Evolutionary conservation across 176 grass and related monocot species (phyloP), one percentile per base, ranked within the genome.

Genomic region (Phoenix dactylifera): DNA sequence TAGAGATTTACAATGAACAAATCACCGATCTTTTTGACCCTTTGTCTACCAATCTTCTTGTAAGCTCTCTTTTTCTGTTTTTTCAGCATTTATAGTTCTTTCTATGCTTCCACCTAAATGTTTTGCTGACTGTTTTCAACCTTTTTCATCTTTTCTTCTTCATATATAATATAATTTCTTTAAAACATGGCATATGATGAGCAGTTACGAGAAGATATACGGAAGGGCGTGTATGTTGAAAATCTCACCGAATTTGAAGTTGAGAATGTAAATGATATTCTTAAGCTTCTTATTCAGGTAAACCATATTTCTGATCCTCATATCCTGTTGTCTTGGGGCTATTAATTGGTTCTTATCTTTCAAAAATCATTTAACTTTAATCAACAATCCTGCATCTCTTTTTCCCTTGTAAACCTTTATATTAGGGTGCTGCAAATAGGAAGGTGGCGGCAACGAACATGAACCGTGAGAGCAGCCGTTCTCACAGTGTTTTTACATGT

Each of bases 1-100:
- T 97, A 15, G 87, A 97, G 76, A 97, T 97, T 74, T 97, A 97
- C 77, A 97, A 97, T 55, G 93, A 97, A 76, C 93, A 97, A 71
- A 97, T 97, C 50, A 97, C 84, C 49, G 93, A 97, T 77, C 93
- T 97, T 78, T 81, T 97, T 55, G 93, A 97, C 56, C 84, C 87
- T 76, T 83, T 81, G 29, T 82, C 76, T 18, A 81, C 83, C 52
- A 97, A 97, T 83, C 81, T 97, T 24, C 87, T 81, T 57, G 93
- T 97, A 67, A 54, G 78, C 17, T 72, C 62, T 85, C 22, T 24
- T 55, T 24, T 55, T 12, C 51, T 73, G 28, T 67, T 26, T 32
- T 53, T 78, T 72, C 51, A 52, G 74, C 35, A 44, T 44, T 32
- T 35, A 54, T 23, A 14, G 6, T 54, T 62, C 4, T 32, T 44